Base-by-base conservation (phyloP, 2,329 filamentous ascomycete genomes). In the Davidsoniella virescens region DNA sequence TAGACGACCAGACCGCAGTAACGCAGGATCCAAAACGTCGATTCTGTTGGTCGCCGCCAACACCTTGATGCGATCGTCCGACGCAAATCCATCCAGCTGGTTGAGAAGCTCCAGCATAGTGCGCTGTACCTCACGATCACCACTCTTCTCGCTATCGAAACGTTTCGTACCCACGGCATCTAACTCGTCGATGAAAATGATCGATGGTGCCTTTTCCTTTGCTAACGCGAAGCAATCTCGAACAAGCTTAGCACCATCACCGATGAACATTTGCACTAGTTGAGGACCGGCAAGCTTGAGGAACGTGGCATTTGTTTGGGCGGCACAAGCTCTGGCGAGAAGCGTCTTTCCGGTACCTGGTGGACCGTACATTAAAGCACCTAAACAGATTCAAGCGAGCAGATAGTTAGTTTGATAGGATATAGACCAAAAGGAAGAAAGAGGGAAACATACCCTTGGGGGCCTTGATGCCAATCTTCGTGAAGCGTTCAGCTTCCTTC, bases 401-500 rank as follows among this genome's bases (percentile, higher is more conserved):
- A 47, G 25, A 9, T 37, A 33, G 16, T 25, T 26, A 4, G 33
- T 29, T 43, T 12, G 18, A 14, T 12, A 20, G 17, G 10, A 16
- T 18, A 12, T 16, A 8, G 14, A 18, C 1, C 2, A 29, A 45
- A 16, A 50, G 43, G 54, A n/a, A 56, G 29, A 33, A 25, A 47
- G n/a, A 49, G 43, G 54, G n/a, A 56, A 50, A 59, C 68, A 55
- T 77, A 95, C 92, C 92, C 70, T 98, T 98, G 12, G 92, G 92
- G 39, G 92, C 90, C 71, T 98, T 98, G 73, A 98, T 98, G 58
- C 92, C 92, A 61, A 98, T 95, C 76, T 95, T 96, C 76, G 95
- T 96, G 72, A 98, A 98, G 17, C 90, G 79, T 59, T 98, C 93
- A 1, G 92, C 88, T 69, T 98, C 90, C 76, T 96, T 96, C 92